Base-by-base conservation (phyloP, 148 eudicot species). In the Nepenthes mirabilis region DNA sequence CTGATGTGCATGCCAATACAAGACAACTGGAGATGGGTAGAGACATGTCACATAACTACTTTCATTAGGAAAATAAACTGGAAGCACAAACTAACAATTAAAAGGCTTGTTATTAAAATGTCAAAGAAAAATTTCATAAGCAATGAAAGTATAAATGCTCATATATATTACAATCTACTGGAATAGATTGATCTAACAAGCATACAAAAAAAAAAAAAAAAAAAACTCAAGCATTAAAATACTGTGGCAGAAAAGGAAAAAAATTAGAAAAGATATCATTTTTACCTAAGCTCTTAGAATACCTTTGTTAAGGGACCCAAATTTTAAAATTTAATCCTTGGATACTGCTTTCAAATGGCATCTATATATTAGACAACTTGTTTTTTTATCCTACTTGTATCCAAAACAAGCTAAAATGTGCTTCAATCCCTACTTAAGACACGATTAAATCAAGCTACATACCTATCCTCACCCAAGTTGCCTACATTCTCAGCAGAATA, bases 391-490 rank as follows among this genome's bases (percentile, higher is more conserved):
- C 0, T 23, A 23, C 23, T 23, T 23, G 23, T 23, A 23, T 23
- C 23, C 23, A 23, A 23, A 23, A 23, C 23, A 45, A 45, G 1
- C 6, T 45, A 11, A 11, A 11, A 45, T 5, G 48, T 0, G 48
- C 8, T 11, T 45, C 48, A 45, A 45, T 45, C 11, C 6, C 48
- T 45, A 11, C 48, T 23, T 23, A 45, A 12, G 23, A 54, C 36
- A 54, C 0, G 13, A 54, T 14, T 0, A 7, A 2, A 54, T 4
- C 2, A 4, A 5, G 11, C 11, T 12, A 2, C 60, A 12, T 67
- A 73, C 81, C 78, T 77, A 52, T 73, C 70, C 57, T 61, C 69
- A 49, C 32, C 9, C 56, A 61, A 68, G 36, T 72, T 61, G 6
- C 62, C 81, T 64, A 54, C 43, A 61, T 64, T 55, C 43, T 74